Percentiles rank a stretch among this genome's conserved stretches.
Evolutionary conservation across 495 filamentous ascomycete genomes (phyloP).

Genomic region (Lentithecium fluviatile): DNA sequence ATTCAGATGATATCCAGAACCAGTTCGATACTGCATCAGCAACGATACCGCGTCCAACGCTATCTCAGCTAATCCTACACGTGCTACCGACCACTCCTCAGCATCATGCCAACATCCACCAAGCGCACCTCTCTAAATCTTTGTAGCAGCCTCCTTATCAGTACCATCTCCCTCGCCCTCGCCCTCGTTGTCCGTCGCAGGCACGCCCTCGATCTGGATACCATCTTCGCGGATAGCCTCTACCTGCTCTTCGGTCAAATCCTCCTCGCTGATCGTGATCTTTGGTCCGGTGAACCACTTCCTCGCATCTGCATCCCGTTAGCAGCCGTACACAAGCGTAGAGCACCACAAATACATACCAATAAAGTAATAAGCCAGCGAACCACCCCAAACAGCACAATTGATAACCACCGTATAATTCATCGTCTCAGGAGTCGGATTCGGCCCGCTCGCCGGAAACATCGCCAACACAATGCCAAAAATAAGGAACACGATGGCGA

Average conservation of each 20-base stretch:
- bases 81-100: too few species aligned
- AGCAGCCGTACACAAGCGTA: background rate
- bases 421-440: slow-evolving; percentile 57
- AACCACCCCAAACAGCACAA: slow-evolving; percentile 60
- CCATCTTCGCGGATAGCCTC: slow-evolving; percentile 38
- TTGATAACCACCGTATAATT: slow-evolving; percentile 70
- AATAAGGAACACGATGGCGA: slow-evolving; percentile 54
- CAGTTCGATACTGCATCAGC: too few species aligned
- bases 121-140: too few species aligned
- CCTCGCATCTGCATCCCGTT: slow-evolving; percentile 33
- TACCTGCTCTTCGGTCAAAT: slow-evolving; percentile 39
- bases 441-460: slow-evolving; percentile 59
- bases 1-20: too few species aligned
- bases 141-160: too few species aligned
- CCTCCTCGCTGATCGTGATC: slow-evolving; percentile 38
- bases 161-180: too few species aligned
- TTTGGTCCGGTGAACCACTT: slow-evolving; percentile 48
- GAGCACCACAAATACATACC: background rate
- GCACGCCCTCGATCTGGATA: slow-evolving; percentile 33
- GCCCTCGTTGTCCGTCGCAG: background rate
- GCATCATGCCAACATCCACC: too few species aligned
- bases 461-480: slow-evolving; percentile 59
- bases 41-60: too few species aligned
- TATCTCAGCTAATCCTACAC: too few species aligned
- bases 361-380: slow-evolving; percentile 57